Conservation (phyloP, 2,329 filamentous ascomycete genomes). For the Aspergillus hortae region DNA sequence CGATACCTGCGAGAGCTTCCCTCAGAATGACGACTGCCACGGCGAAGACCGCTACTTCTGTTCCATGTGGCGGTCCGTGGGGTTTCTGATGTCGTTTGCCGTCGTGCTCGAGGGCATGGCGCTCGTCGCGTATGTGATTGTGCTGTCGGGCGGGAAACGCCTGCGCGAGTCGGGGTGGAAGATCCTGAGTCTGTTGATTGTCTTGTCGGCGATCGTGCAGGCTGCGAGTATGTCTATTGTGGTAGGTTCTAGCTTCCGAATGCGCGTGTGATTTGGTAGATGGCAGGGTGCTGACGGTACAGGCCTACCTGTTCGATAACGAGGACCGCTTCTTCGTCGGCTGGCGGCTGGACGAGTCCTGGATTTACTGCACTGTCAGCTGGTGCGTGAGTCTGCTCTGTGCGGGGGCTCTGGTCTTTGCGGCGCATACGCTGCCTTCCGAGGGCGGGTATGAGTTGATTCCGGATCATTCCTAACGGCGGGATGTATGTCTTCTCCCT, state of each 20-base stretch:
- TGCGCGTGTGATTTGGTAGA: background rate
- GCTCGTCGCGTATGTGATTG: conserved; percentile 73
- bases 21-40: conserved; percentile 63
- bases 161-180: conserved; percentile 82
- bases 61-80: conserved; percentile 83
- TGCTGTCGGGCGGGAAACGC: conserved; percentile 73
- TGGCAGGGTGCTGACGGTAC: background rate
- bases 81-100: conserved; percentile 82
- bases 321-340: conserved; percentile 79
- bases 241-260: conserved; percentile 52
- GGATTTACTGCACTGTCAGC: conserved; percentile 65
- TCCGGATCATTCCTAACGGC: conserved; percentile 37
- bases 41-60: conserved; percentile 73
- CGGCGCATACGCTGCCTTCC: conserved; percentile 67
- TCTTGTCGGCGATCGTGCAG: conserved; percentile 65
- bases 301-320: conserved; percentile 81
- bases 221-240: conserved; percentile 77
- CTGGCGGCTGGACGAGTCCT: conserved; percentile 77
- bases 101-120: conserved; percentile 78
- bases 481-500: background rate
- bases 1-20: conserved; percentile 56
- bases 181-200: conserved; percentile 64
- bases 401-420: conserved; percentile 58
- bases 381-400: conserved; percentile 55
- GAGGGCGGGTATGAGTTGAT: conserved; percentile 87